Percentiles rank a stretch among this genome's conserved stretches.
phyloP scores from a whole-genome alignment of 192 early-diverging fungal genomes.

The Martensiomyces pterosporus region DNA sequence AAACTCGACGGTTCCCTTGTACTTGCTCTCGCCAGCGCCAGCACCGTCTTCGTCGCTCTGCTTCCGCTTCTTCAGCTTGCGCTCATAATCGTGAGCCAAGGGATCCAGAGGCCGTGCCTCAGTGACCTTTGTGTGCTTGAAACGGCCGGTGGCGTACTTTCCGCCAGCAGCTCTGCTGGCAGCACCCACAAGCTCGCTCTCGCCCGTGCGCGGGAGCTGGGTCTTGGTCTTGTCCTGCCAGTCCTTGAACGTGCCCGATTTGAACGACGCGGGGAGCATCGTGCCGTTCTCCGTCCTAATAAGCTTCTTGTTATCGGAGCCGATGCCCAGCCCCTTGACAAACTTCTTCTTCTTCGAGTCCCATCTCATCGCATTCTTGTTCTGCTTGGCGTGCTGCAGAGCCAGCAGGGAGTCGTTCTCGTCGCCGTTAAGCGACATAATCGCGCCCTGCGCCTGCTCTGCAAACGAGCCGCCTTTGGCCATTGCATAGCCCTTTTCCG shows the following conservation, averaged over 20 bases:
- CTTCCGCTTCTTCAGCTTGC: slow-evolving; percentile 59
- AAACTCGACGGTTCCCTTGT: slow-evolving; percentile 47
- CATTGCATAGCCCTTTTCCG: slow-evolving; percentile 80
- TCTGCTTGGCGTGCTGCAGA: slow-evolving; percentile 54
- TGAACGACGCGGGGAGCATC: slow-evolving; percentile 84
- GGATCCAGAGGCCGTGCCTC: slow-evolving; percentile 72
- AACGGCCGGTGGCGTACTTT: slow-evolving; percentile 54
- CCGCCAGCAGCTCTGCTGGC: slow-evolving; percentile 35
- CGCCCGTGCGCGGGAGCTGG: slow-evolving; percentile 76
- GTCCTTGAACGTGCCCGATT: slow-evolving; percentile 78
- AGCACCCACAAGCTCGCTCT: slow-evolving; percentile 65
- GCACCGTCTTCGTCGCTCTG: slow-evolving; percentile 23
- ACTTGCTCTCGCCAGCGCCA: slow-evolving; percentile 23
- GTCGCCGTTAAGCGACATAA: slow-evolving; percentile 76
- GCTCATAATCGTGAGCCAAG: slow-evolving; percentile 57
- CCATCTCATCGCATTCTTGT: slow-evolving; percentile 69
- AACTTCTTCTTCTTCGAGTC: slow-evolving; percentile 93
- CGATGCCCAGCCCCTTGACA: slow-evolving; percentile 74
- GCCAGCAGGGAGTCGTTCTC: slow-evolving; percentile 63
- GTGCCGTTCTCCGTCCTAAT: slow-evolving; percentile 89
- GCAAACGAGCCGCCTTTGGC: slow-evolving; percentile 68
- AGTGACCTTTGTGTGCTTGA: slow-evolving; percentile 73
- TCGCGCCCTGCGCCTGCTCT: slow-evolving; percentile 74
- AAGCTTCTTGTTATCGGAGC: slow-evolving; percentile 93
- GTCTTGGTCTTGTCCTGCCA: slow-evolving; percentile 91